These are phyloP conservation scores for Thielaviopsis musarum DNA, from an alignment of 2,329 filamentous ascomycete species.

Conservation along the genomic window DNA sequence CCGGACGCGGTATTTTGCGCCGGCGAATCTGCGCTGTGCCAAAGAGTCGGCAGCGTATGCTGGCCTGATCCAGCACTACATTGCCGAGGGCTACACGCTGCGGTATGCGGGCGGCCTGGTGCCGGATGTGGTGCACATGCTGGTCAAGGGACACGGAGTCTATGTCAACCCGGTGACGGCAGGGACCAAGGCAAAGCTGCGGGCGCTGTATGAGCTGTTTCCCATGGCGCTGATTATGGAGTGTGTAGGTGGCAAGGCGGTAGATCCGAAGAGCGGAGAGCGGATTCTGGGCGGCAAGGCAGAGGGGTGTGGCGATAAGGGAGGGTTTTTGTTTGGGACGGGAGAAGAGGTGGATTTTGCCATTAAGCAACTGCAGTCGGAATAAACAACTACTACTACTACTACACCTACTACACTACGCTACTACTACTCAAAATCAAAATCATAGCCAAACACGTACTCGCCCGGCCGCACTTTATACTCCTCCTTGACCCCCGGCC, in stretches of 20 bases:
- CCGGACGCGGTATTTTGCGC: constrained; percentile 42
- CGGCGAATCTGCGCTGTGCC: constrained; percentile 42
- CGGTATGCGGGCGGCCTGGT: constrained; percentile 44
- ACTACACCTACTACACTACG: background rate
- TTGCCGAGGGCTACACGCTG: constrained; percentile 38
- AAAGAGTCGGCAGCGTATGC: constrained; percentile 33
- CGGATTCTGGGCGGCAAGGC: constrained; percentile 25
- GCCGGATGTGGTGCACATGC: constrained; percentile 40
- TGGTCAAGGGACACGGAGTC: constrained; percentile 44
- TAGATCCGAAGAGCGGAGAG: constrained; percentile 29
- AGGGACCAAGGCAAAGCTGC: constrained; percentile 36
- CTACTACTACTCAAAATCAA: constrained; percentile 19
- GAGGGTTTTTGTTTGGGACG: constrained; percentile 33
- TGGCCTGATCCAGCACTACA: constrained; percentile 30
- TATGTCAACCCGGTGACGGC: constrained; percentile 41
- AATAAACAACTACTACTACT: no score
- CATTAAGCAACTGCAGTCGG: constrained; percentile 16
- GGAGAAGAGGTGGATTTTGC: constrained; percentile 27
- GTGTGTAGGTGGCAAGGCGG: constrained; percentile 38
- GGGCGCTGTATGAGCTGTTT: constrained; percentile 40
- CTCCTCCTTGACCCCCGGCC: constrained; percentile 29
- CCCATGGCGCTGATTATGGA: constrained; percentile 44
- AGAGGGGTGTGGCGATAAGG: constrained; percentile 30
- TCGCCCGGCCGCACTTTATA: constrained; percentile 24
- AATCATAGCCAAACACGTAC: constrained; percentile 25